Evolutionary conservation across 2,329 filamentous ascomycete species (phyloP).

Genomic region (Fusarium setosum): DNA sequence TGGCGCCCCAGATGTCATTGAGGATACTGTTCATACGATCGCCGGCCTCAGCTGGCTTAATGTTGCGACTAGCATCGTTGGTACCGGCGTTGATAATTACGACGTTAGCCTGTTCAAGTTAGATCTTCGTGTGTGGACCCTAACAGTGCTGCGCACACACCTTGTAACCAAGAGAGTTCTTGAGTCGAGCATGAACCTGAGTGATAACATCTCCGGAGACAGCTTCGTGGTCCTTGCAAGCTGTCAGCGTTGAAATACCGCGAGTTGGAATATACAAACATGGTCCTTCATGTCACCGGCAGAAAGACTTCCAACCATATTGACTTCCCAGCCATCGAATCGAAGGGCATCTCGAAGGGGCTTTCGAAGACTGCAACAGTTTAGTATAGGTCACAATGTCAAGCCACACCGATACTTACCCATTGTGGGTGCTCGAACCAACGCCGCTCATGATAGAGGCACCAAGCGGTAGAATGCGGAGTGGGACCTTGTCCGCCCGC

Average conservation of each 20-base stretch:
- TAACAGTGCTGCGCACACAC: no score
- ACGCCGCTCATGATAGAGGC: slow-evolving; percentile 10
- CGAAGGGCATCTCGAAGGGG: slow-evolving; percentile 2
- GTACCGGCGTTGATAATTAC: no score
- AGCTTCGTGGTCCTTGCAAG: background rate
- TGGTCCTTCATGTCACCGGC: background rate
- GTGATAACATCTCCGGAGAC: background rate
- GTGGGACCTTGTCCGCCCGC: no score
- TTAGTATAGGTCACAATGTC: no score
- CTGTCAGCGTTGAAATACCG: no score
- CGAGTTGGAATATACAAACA: background rate
- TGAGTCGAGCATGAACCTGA: background rate
- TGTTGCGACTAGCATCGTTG: no score
- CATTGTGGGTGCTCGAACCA: background rate
- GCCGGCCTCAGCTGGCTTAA: no score
- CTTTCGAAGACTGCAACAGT: background rate
- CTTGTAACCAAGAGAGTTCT: no score
- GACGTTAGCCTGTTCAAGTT: no score
- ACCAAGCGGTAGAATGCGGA: background rate
- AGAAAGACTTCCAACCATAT: background rate
- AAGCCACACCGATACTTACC: background rate
- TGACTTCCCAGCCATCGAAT: background rate
- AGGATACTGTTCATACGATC: no score
- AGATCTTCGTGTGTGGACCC: no score
- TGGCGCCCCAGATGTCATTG: no score